Evolutionary conservation across 306 rosid genomes (phyloP).

Genomic region (Cicer pinnatifidum): DNA sequence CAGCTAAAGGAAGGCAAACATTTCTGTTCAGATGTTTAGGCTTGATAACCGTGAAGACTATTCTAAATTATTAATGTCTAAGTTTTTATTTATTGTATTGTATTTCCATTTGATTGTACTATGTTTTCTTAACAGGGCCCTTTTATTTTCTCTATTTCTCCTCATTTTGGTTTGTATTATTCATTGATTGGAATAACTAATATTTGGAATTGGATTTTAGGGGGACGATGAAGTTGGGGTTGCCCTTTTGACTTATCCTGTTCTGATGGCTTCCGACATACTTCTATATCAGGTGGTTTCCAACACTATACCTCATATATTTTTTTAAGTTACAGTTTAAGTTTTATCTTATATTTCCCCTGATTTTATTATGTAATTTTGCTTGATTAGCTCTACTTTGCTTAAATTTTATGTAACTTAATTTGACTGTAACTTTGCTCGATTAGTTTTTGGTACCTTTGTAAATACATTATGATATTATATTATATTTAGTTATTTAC

Average conservation of each 20-base stretch:
- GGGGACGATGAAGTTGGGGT: slow-evolving; percentile 98
- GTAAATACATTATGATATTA: slow-evolving; percentile 40
- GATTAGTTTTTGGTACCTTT: slow-evolving; percentile 34
- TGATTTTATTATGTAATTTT: slow-evolving; percentile 32
- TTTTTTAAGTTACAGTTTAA: slow-evolving; percentile 27
- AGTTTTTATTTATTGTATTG: slow-evolving; percentile 15
- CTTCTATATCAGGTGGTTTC: slow-evolving; percentile 86
- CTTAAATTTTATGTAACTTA: neutral
- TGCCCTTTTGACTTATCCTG: slow-evolving; percentile 96
- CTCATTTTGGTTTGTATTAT: slow-evolving; percentile 30
- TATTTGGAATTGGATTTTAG: slow-evolving; percentile 57
- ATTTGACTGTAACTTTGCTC: slow-evolving; percentile 24
- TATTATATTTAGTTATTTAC: slow-evolving; percentile 15
- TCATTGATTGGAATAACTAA: slow-evolving; percentile 38
- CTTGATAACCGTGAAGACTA: neutral
- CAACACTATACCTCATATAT: slow-evolving; percentile 27
- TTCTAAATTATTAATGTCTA: neutral
- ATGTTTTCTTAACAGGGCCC: slow-evolving; percentile 19
- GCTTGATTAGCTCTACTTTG: slow-evolving; percentile 1
- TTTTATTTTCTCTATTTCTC: slow-evolving; percentile 10
- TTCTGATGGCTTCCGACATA: slow-evolving; percentile 98
- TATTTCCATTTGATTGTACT: slow-evolving; percentile 14
- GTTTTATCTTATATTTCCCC: slow-evolving; percentile 16
- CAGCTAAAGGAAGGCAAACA: slow-evolving; percentile 17
- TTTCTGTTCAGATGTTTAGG: slow-evolving; percentile 22